Base-by-base conservation (phyloP, 1,284 basidiomycete genomes). In the Naganishia liquefaciens region DNA sequence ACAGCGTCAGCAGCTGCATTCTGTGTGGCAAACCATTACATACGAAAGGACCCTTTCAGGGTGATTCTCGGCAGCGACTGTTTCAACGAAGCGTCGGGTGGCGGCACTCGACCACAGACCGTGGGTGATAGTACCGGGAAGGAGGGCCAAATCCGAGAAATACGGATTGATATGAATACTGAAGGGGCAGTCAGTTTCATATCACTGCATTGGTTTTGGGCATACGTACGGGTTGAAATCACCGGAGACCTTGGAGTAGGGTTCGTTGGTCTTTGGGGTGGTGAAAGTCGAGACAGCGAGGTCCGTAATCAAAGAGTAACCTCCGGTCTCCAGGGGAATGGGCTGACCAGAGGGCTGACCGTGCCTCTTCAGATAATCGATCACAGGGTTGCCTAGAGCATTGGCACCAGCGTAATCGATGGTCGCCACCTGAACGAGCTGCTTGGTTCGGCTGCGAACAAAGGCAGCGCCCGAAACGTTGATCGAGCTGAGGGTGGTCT, bases 41-140 rank as follows among this genome's bases (percentile, higher is more conserved):
- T 78, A 90, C 87, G 88, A 84, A 64, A 90, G 81, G 51, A 98
- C 93, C 68, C 96, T 88, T 69, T 93, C 88, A 10, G 93, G 92
- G 72, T 89, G 85, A 68, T 94, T 94, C 79, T 95, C 88, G 19
- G 94, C 95, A 54, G 91, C 94, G 64, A 96, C 87, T 65, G 87
- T 93, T 81, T 99, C 96, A 70, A 98, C 87, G 76, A 89, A 95
- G 64, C 89, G 87, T 72, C 95, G 86, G 37, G 93, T 95, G 25
- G 93, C 93, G 53, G 96, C 95, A 70, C 90, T 93, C 19, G 92
- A 89, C 90, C 93, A 97, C 82, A 99, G 87, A 63, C 95, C 95
- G 75, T 99, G 95, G 6, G 95, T 97, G 76, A 99, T 99, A 21
- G 96, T 98, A 17, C 91, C 90, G 33, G 94, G 95, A 25, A 99